Base-by-base conservation (phyloP, 352 stramenopile genomes). In the Globisporangium perplexum region DNA sequence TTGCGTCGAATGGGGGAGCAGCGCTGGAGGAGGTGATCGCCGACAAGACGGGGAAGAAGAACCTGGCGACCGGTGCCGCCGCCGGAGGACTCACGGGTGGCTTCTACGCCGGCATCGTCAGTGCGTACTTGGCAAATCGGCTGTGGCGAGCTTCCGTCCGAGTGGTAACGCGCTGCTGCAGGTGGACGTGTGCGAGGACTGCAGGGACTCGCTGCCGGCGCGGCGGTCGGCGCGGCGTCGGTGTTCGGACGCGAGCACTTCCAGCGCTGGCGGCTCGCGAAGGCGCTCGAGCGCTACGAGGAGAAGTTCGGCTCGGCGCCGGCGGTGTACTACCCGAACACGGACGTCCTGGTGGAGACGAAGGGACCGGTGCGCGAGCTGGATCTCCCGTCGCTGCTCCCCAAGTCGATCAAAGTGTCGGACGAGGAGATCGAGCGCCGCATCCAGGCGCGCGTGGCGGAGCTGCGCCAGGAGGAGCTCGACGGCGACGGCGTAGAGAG, bases 391-490 rank as follows among this genome's bases (percentile, higher is more conserved):
- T 89, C 78, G 23, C 65, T 94, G 41, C 59, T 94, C 50, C 83
- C 83, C 1, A 65, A 71, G 31, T 85, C 74, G 44, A 58, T 80
- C 42, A 89, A 92, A 51, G 71, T 87, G 47, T 69, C 71, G 1
- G 79, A 92, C 0, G 79, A 91, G 12, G 84, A 94, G 59, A 72
- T 94, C 33, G 82, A 94, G 62, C 72, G 70, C 15, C 84, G 84
- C 50, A 78, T 94, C 31, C 57, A 88, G 43, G 69, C 64, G n/a
- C 82, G 84, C 33, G 68, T 94, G 53, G 66, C 84, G 10, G 79
- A 93, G 50, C 57, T 94, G 14, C 72, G 77, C 46, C 15, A 60
- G 68, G 30, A 69, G 74, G 50, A 55, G 17, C 22, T 30, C 24
- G 56, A 57, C 36, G 7, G 38, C 47, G 15, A 45, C 15, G 7